A percentile compares a stretch with the other conserved stretches of the same genome.
Conservation (phyloP, 169 alveolate species). For the Plasmodium cynomolgi region DNA sequence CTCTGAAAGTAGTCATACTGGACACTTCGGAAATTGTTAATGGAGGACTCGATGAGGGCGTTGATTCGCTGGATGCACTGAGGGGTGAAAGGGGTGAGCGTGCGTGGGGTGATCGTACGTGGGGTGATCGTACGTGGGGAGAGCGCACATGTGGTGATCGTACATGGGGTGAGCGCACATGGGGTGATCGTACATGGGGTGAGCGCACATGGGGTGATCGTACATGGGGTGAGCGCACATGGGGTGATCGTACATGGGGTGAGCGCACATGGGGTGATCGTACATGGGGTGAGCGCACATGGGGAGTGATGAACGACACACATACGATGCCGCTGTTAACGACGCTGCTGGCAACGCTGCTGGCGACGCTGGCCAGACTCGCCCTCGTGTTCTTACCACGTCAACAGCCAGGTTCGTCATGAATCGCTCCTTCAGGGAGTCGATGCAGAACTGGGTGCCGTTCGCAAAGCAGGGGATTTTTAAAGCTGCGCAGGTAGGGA, state of each 20-base stretch:
- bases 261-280: not conserved
- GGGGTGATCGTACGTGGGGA: not conserved
- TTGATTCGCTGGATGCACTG: constrained; percentile 89
- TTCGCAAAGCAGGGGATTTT: constrained; percentile 92
- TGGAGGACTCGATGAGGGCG: constrained; percentile 91
- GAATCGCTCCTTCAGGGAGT: constrained; percentile 85
- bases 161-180: not conserved
- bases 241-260: no score
- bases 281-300: not conserved
- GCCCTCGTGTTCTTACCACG: constrained; percentile 67
- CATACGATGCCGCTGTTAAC: not conserved
- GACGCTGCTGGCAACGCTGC: not conserved
- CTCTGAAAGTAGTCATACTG: constrained; percentile 97
- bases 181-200: not conserved
- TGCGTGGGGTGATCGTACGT: not conserved
- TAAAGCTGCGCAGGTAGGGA: constrained; percentile 79
- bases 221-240: not conserved
- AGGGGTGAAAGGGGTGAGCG: not conserved
- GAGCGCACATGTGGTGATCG: not conserved
- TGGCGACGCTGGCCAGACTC: not conserved
- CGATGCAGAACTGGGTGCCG: constrained; percentile 85
- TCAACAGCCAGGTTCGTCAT: constrained; percentile 88
- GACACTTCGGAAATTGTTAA: constrained; percentile 94
- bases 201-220: not conserved
- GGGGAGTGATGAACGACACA: not conserved